Percentiles rank a stretch among this genome's conserved stretches.
Evolutionary conservation across 805 yeast species (phyloP).

Genomic region (Ogataea wickerhamii): DNA sequence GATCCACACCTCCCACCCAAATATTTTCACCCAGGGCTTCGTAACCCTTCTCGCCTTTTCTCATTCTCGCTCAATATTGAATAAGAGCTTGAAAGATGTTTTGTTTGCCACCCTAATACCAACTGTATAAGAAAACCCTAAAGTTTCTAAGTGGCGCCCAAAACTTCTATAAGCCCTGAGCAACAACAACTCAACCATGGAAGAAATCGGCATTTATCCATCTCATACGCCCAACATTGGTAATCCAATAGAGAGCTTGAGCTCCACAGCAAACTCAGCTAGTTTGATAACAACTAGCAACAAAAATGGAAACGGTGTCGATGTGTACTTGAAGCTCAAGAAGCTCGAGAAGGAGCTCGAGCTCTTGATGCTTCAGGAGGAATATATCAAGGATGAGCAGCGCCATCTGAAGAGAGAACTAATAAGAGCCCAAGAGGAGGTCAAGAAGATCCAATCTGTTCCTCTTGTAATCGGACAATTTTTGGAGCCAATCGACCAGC

Average conservation of each 20-base stretch:
- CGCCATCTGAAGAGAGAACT: conserved; percentile 93
- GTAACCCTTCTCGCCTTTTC: background rate
- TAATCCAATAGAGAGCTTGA: conserved; percentile 19
- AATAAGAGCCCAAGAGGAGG: conserved; percentile 97
- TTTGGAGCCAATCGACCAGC: conserved; percentile 93
- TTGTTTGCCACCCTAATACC: background rate
- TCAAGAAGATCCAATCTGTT: conserved; percentile 93
- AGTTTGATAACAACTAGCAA: conserved; percentile 19
- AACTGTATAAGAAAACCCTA: no score
- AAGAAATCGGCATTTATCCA: conserved; percentile 55
- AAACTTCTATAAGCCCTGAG: no score
- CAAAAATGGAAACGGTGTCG: conserved; percentile 37
- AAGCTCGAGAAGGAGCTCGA: conserved; percentile 89
- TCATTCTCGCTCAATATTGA: no score
- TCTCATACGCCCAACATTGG: conserved; percentile 27
- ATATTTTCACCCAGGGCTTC: background rate
- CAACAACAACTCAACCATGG: no score
- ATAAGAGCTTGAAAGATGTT: no score
- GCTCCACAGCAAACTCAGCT: conserved; percentile 22
- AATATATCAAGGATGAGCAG: conserved; percentile 96
- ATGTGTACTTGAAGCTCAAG: conserved; percentile 81
- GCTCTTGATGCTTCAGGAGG: conserved; percentile 82
- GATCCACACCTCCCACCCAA: no score
- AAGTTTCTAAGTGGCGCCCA: no score
- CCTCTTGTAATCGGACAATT: conserved; percentile 98